Conservation (phyloP, 225 moss, liverwort and hornwort species). For the Anthoceros angustus region DNA sequence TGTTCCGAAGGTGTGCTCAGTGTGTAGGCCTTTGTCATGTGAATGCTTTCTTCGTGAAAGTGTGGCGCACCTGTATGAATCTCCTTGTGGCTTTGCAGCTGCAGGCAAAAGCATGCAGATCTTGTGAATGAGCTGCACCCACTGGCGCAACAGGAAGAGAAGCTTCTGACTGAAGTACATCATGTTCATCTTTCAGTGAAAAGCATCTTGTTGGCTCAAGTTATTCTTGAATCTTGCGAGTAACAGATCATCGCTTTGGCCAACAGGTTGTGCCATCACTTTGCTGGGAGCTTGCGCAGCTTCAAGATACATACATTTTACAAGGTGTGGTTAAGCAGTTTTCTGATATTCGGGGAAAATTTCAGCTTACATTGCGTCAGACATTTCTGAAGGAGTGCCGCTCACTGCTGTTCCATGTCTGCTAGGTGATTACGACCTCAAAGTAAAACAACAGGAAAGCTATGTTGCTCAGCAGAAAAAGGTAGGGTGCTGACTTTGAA, state of each 20-base stretch:
- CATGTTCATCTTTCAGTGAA: background rate
- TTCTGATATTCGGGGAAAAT: background rate
- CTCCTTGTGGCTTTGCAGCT: background rate
- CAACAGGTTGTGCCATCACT: constrained; percentile 63
- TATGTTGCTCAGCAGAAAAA: constrained; percentile 94
- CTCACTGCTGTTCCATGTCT: background rate
- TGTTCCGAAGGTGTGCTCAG: background rate
- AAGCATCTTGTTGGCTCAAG: background rate
- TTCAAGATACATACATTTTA: constrained; percentile 91
- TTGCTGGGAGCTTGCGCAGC: constrained; percentile 94
- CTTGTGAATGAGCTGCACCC: constrained; percentile 55
- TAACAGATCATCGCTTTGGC: background rate
- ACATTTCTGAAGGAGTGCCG: no score
- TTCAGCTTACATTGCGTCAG: background rate
- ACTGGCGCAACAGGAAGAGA: constrained; percentile 61
- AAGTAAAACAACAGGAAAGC: constrained; percentile 94
- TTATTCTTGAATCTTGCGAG: background rate
- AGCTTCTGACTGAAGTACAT: constrained; percentile 52
- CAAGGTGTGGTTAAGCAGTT: constrained; percentile 30
- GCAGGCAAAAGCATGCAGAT: constrained; percentile 74
- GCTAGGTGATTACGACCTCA: constrained; percentile 83
- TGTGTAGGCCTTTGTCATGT: constrained; percentile 22
- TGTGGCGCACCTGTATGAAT: constrained; percentile 6
- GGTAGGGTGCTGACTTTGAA: constrained; percentile 15
- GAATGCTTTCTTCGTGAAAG: constrained; percentile 26